These are phyloP conservation scores for Hydnum rufescens DNA, from an alignment of 768 basidiomycete genomes.

Conservation along the genomic window DNA sequence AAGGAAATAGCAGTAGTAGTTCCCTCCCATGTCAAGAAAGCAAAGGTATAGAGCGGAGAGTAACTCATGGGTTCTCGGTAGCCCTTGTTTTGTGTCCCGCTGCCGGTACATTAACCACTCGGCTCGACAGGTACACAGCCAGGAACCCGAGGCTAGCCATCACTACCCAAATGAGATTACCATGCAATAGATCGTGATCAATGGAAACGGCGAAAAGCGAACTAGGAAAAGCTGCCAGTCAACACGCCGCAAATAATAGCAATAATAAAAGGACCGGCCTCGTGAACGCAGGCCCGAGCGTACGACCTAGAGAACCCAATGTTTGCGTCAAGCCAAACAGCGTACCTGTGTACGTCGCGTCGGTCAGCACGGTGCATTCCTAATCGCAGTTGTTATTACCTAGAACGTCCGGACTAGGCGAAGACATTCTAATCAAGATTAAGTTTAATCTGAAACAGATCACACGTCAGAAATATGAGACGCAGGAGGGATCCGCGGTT, in stretches of 20 bases:
- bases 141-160: not conserved
- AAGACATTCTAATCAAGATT: not conserved
- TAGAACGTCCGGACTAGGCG: not conserved
- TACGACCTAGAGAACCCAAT: not conserved
- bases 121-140: not conserved
- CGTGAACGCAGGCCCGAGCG: slow-evolving; percentile 4
- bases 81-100: not conserved
- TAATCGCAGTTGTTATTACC: no score
- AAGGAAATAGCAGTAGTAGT: not conserved
- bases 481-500: not conserved
- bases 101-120: not conserved
- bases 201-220: slow-evolving; percentile 2
- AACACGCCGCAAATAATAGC: not conserved
- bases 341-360: no score
- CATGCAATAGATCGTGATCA: slow-evolving; percentile 2
- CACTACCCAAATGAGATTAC: slow-evolving; percentile 2
- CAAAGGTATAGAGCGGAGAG: not conserved
- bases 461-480: not conserved
- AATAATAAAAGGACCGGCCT: not conserved
- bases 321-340: slow-evolving; percentile 4
- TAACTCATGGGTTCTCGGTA: not conserved
- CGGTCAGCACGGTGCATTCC: no score
- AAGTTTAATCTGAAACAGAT: not conserved
- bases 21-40: not conserved
- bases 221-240: not conserved